Conservation (phyloP, 345 rosid genomes). For the Citrus maxima region DNA sequence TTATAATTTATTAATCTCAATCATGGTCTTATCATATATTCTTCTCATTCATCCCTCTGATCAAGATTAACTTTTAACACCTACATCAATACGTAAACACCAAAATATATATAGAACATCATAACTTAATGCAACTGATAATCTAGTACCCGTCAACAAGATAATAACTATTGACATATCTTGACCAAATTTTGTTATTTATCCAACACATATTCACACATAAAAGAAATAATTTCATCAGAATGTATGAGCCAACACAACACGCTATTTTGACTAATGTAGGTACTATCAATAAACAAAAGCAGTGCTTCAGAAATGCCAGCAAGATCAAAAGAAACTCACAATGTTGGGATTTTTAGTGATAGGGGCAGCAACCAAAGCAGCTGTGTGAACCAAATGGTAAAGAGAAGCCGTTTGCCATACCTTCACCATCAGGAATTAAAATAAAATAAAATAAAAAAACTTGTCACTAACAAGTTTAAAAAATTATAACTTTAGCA, state of each 20-base stretch:
- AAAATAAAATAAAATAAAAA: no score
- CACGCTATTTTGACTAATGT: no score
- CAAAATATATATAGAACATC: not conserved
- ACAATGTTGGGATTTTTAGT: constrained; percentile 71
- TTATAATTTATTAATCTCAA: not conserved
- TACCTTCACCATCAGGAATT: constrained; percentile 35
- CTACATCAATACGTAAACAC: not conserved
- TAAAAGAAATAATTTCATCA: not conserved
- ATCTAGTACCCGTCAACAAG: not conserved
- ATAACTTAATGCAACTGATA: not conserved
- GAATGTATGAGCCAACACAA: no score
- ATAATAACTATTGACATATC: not conserved
- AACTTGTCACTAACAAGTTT: not conserved
- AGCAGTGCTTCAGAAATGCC: no score
- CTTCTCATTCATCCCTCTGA: not conserved
- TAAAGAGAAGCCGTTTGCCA: constrained; percentile 94
- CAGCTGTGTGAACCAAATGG: constrained; percentile 91
- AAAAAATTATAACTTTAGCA: not conserved
- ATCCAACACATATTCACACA: not conserved
- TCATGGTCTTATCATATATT: not conserved
- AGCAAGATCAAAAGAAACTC: constrained; percentile 15
- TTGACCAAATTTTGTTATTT: no score
- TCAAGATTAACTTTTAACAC: not conserved
- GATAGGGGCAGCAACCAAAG: constrained; percentile 73
- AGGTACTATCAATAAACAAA: no score